A percentile compares a stretch with the other conserved stretches of the same genome.
phyloP scores from a whole-genome alignment of 2,329 filamentous ascomycete species.

The Trichoderma sp. region DNA sequence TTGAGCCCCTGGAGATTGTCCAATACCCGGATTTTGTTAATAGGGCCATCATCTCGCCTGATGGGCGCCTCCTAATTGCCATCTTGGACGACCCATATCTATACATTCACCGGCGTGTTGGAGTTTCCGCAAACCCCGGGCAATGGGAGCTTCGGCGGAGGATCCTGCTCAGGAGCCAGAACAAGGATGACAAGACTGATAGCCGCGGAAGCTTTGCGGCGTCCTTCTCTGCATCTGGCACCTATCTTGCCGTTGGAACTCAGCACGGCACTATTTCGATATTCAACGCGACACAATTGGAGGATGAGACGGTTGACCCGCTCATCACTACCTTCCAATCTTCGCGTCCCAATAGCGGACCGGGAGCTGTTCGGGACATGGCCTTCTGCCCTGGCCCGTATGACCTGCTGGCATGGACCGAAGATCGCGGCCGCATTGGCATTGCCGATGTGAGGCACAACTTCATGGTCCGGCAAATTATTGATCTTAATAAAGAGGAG shows the following conservation, averaged over 20 bases:
- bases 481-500: slow-evolving; percentile 64
- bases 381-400: slow-evolving; percentile 87
- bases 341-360: slow-evolving; percentile 69
- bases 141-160: slow-evolving; percentile 57
- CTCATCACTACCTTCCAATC: slow-evolving; percentile 78
- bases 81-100: slow-evolving; percentile 86
- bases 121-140: slow-evolving; percentile 40
- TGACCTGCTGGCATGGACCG: slow-evolving; percentile 91
- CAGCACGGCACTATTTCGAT: slow-evolving; percentile 81
- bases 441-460: slow-evolving; percentile 72
- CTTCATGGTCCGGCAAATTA: slow-evolving; percentile 68
- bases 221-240: slow-evolving; percentile 73
- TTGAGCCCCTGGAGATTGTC: slow-evolving; percentile 69
- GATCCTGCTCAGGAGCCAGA: slow-evolving; percentile 63
- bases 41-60: slow-evolving; percentile 89
- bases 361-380: slow-evolving; percentile 87
- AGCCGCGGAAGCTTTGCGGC: slow-evolving; percentile 75
- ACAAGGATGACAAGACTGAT: slow-evolving; percentile 56
- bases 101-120: slow-evolving; percentile 73
- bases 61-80: slow-evolving; percentile 77
- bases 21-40: slow-evolving; percentile 86
- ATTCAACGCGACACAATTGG: slow-evolving; percentile 62
- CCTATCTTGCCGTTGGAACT: slow-evolving; percentile 74
- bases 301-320: slow-evolving; percentile 55
- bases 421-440: slow-evolving; percentile 78